A percentile compares a stretch with the other conserved stretches of the same genome.
Conservation (phyloP, 495 filamentous ascomycete genomes). For the Parathielavia appendiculata region DNA sequence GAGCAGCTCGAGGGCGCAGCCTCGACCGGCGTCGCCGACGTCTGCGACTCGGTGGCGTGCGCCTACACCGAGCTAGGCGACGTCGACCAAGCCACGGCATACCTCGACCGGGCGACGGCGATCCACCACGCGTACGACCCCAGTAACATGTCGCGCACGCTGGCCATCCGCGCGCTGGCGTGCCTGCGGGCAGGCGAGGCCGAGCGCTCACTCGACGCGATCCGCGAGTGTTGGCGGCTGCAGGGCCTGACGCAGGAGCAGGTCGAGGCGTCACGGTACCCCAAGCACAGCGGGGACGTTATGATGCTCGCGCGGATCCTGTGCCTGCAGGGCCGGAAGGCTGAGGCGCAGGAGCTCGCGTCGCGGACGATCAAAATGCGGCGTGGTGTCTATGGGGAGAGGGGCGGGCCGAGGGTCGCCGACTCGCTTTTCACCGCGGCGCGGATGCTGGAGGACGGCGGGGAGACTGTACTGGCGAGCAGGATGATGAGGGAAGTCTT, state of each 20-base stretch:
- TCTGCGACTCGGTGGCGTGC: constrained; percentile 14
- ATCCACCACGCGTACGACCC: constrained; percentile 12
- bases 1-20: constrained; percentile 3
- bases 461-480: constrained; percentile 2
- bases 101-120: constrained; percentile 9
- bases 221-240: constrained; percentile 5
- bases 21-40: constrained; percentile 9
- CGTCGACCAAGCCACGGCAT: constrained; percentile 1
- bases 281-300: constrained; percentile 23
- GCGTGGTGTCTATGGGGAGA: constrained; percentile 9
- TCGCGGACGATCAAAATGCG: constrained; percentile 14
- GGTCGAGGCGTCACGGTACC: constrained; percentile 15
- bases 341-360: background rate
- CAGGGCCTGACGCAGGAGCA: constrained; percentile 11
- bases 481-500: constrained; percentile 13
- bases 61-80: constrained; percentile 9
- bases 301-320: constrained; percentile 18
- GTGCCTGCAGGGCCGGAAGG: constrained; percentile 3
- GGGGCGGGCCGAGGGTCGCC: constrained; percentile 11
- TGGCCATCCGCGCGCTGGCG: constrained; percentile 9
- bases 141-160: constrained; percentile 9
- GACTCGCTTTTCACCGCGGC: constrained; percentile 17
- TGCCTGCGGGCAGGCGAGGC: background rate
- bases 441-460: constrained; percentile 14
- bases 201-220: constrained; percentile 10